A percentile compares a stretch with the other conserved stretches of the same genome.
phyloP scores from a whole-genome alignment of 345 rosid species.

The Arabidopsis thaliana region TAIR10.1 NC_003075.7:15502501-15503000 shows the following conservation, averaged over 20 bases:
- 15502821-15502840: slow-evolving; percentile 83
- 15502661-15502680: slow-evolving; percentile 71
- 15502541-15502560: slow-evolving; percentile 90
- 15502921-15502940: slow-evolving; percentile 66
- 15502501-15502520: slow-evolving; percentile 68
- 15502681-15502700: slow-evolving; percentile 73
- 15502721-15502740: slow-evolving; percentile 61
- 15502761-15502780: background rate
- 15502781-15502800: background rate
- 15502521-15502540: slow-evolving; percentile 86
- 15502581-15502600: slow-evolving; percentile 72
- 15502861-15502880: slow-evolving; percentile 74
- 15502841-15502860: slow-evolving; percentile 81
- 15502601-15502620: slow-evolving; percentile 65
- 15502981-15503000: slow-evolving; percentile 70
- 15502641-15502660: slow-evolving; percentile 82
- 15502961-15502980: slow-evolving; percentile 54
- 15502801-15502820: slow-evolving; percentile 46
- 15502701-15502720: slow-evolving; percentile 72
- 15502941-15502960: slow-evolving; percentile 66
- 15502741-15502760: background rate
- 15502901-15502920: slow-evolving; percentile 90
- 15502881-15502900: slow-evolving; percentile 96
- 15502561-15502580: slow-evolving; percentile 79
- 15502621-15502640: slow-evolving; percentile 86